Percentiles rank a stretch among this genome's conserved stretches.
Evolutionary conservation across 106 monocot species (phyloP).

Genomic region (Acanthochlamys bracteata): DNA sequence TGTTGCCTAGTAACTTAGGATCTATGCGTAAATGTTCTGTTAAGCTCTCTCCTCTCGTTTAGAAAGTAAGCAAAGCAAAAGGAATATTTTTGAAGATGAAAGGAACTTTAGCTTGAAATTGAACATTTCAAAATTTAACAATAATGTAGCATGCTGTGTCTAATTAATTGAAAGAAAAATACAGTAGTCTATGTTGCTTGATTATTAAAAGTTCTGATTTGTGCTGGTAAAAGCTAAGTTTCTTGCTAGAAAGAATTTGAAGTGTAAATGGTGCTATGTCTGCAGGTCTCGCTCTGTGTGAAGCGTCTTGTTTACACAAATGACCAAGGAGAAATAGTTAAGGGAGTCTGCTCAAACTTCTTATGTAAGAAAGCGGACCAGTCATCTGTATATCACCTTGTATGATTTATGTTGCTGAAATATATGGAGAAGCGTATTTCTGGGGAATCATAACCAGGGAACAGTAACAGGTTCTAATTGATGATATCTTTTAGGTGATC

Average conservation of each 20-base stretch:
- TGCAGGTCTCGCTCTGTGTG: constrained; percentile 91
- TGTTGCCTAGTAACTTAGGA: too few relatives aligned
- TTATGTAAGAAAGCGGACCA: constrained; percentile 43
- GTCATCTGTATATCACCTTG: background rate
- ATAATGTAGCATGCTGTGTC: too few relatives aligned
- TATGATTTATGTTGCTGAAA: background rate
- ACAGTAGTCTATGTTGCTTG: too few relatives aligned
- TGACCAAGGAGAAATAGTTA: constrained; percentile 92
- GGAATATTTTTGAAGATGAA: too few relatives aligned
- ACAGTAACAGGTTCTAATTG: background rate
- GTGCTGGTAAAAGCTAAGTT: too few relatives aligned
- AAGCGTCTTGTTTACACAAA: constrained; percentile 93
- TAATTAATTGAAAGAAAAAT: too few relatives aligned
- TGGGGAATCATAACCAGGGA: background rate
- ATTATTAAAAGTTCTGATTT: too few relatives aligned
- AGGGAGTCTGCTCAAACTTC: constrained; percentile 99
- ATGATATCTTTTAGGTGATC: constrained; percentile 46
- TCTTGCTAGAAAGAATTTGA: background rate
- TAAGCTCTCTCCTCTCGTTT: too few relatives aligned
- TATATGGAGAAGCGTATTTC: background rate
- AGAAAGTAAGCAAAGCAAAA: too few relatives aligned
- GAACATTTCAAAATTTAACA: too few relatives aligned
- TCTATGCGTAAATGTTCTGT: too few relatives aligned
- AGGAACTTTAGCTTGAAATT: too few relatives aligned
- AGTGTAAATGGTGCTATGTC: background rate